Conservation (phyloP, 306 rosid species). For the Cicer judaicum region DNA sequence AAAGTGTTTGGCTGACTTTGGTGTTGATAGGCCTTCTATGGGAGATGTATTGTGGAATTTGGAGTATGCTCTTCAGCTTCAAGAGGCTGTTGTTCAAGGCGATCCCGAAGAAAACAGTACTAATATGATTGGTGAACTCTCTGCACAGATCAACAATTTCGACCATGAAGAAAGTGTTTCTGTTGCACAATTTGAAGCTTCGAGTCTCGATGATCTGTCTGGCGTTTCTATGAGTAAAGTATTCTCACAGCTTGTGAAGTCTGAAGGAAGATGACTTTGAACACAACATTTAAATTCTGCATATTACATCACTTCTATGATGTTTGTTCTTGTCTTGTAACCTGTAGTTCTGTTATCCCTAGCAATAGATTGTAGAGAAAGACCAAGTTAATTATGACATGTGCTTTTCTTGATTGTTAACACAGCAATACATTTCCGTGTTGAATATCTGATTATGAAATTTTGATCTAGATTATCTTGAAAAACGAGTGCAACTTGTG, state of each 20-base stretch:
- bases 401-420: slow-evolving; percentile 35
- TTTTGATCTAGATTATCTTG: slow-evolving; percentile 17
- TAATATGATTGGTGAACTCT: slow-evolving; percentile 88
- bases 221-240: slow-evolving; percentile 97
- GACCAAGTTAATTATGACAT: slow-evolving; percentile 20
- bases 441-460: slow-evolving; percentile 2
- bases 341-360: background rate
- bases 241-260: slow-evolving; percentile 94
- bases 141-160: slow-evolving; percentile 80
- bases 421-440: background rate
- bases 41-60: slow-evolving; percentile 96
- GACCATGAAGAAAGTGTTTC: slow-evolving; percentile 53
- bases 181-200: slow-evolving; percentile 52
- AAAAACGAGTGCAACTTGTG: background rate
- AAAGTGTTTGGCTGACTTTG: slow-evolving; percentile 90
- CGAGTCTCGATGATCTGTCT: slow-evolving; percentile 76
- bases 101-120: slow-evolving; percentile 92
- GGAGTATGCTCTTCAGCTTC: slow-evolving; percentile 93
- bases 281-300: slow-evolving; percentile 25
- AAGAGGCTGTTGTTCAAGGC: slow-evolving; percentile 72
- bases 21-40: slow-evolving; percentile 90
- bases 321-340: slow-evolving; percentile 36
- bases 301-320: slow-evolving; percentile 19
- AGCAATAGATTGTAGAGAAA: slow-evolving; percentile 40
- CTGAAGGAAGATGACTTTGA: slow-evolving; percentile 82